Evolutionary conservation across 2,329 filamentous ascomycete genomes (phyloP), one percentile per base, ranked within the genome.

Genomic region (Penicillium sp.): DNA sequence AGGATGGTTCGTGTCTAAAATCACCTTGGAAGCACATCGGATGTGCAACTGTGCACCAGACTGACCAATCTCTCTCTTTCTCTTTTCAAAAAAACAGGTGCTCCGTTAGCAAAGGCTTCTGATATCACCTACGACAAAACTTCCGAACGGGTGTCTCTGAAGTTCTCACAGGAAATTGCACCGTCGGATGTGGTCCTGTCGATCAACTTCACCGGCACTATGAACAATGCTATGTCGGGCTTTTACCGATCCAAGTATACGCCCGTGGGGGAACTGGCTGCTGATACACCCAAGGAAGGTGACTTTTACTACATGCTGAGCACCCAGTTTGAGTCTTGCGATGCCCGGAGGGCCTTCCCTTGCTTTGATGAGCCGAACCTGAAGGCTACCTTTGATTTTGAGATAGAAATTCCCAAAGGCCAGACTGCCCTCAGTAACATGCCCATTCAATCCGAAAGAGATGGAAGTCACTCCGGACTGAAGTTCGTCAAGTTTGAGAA

Each of bases 311-410:
- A 78, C 65, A 92, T 93, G 89, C 81, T 96, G 75, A 96, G 90
- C 79, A 99, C 94, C 47, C 94, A 99, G 73, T 99, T 99, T 70
- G 94, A 99, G 80, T 89, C 92, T 44, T 96, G 92, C 69, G 94
- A 99, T 76, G 94, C 94, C 58, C 88, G 94, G 62, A 84, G 92
- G 63, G 93, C 94, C 8, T 97, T 99, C 77, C 94, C 94, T 46
- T 99, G 94, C 79, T 97, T 97, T 69, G 94, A 99, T 70, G 94
- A 99, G 78, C 94, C 94, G 41, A 96, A 96, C 69, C 83, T 97
- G 61, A 99, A 99, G 78, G 91, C 94, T 11, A 93, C 92, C 2
- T 97, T 97, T 69, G 92, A 97, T 73, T 89, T 99, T 56, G 84
- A 92, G 68, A 89, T 99, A 60, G 93, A 97, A 77, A 84, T 97